Evolutionary conservation across 768 basidiomycete species (phyloP), one percentile per base, ranked within the genome.

Genomic region (Phlebiopsis flavidoalba): DNA sequence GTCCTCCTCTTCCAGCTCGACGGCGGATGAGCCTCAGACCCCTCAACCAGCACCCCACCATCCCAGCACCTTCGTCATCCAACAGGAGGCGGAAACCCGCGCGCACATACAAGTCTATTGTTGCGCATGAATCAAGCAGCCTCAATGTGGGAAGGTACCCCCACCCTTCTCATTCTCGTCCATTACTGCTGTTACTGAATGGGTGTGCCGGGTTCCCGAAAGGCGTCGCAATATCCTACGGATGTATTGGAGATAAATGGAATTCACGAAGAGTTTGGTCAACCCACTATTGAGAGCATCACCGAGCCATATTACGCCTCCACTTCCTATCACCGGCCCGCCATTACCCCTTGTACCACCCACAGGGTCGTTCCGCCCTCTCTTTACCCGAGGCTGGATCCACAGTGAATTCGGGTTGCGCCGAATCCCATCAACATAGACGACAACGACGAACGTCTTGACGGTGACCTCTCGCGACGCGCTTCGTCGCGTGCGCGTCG

Each of bases 341-440:
- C 79, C 61, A 26, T 76, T 89, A 43, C 86, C 88, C n/a, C 21
- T 72, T 89, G 49, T 89, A 89, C 67, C 88, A 89, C 67, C 88
- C 88, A 26, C 73, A 83, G 35, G 87, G 86, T 2, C n/a, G 70
- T 72, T 76, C 89, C 43, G 87, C 87, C 43, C 77, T 82, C 67
- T 88, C 87, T 7, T 78, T 87, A 58, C 86, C 86, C 3, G 82
- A 82, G n/a, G 58, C 79, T 89, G 52, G 83, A 87, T 68, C 82
- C 86, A n/a, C 8, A 72, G 76, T 17, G 67, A 71, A 35, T 81
- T 85, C 67, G 87, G 87, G 57, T 76, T 87, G 55, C n/a, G n/a
- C 82, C 83, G 49, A 73, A 76, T 54, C 79, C 78, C 40, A 63
- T 70, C 53, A 66, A 67, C 24, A 63, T 79, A 64, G 74, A 76